Evolutionary conservation across 2,329 filamentous ascomycete species (phyloP), one percentile per base, ranked within the genome.

Genomic region (Blastomyces parvus): DNA sequence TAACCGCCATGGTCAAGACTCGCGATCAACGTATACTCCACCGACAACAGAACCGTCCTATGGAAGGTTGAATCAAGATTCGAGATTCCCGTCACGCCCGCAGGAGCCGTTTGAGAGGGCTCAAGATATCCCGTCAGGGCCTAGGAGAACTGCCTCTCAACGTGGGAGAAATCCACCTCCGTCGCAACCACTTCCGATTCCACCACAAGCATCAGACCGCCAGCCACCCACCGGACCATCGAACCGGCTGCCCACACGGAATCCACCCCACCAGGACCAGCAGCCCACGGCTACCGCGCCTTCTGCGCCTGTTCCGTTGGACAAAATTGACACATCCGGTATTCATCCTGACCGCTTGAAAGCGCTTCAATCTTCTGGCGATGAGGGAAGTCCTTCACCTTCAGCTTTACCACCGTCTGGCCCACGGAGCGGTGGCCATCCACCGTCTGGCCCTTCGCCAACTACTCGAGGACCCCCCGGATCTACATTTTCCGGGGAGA

Each of bases 331-430:
- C 44, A 71, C 75, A 19, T 72, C 74, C 27, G 81, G 81, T 40
- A 78, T 85, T 56, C 82, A 84, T 69, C 82, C 82, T 13, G 83
- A 83, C 68, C 78, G 83, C 46, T 71, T 83, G 56, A 79, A 77
- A 50, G 76, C 78, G 46, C 74, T 80, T 42, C 74, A 76, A 64
- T 67, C 69, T 25, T 59, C 69, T 6, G 66, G 67, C 2, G 68
- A 68, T 33, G 65, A 68, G 44, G 48, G 55, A n/a, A 67, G 67
- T 59, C n/a, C 64, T 61, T 59, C 70, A 66, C 61, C 65, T 68
- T 33, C 73, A 64, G 60, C 73, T 63, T 67, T 67, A 36, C 73
- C 74, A 11, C 77, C 78, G 11, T 77, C 76, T 50, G 78, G 77
- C 3, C 78, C 78, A 62, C 73, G 78, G 63, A 67, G 71, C 57